These are phyloP conservation scores for Aspergillus fijiensis DNA, from an alignment of 2,329 filamentous ascomycete genomes.

Conservation along the genomic window DNA sequence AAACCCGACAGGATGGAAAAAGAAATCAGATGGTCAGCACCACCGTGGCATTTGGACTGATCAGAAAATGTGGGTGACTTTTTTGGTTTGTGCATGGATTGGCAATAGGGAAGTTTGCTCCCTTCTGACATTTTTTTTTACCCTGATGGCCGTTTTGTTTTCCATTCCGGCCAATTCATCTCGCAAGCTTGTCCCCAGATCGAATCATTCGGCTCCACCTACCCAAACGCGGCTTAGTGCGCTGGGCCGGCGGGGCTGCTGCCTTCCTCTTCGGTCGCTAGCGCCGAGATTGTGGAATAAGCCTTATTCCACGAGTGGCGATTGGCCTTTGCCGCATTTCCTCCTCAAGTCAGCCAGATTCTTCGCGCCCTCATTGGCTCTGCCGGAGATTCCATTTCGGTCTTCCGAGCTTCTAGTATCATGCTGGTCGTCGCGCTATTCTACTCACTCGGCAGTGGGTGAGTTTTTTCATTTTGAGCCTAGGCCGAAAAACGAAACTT, in stretches of 20 bases:
- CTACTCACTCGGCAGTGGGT: not conserved
- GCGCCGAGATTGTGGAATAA: constrained; percentile 27
- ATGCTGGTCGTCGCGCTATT: not conserved
- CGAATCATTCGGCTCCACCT: constrained; percentile 29
- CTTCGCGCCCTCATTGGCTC: constrained; percentile 15
- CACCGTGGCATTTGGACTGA: not conserved
- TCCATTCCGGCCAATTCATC: not conserved
- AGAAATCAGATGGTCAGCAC: not conserved
- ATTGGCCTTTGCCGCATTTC: constrained; percentile 22
- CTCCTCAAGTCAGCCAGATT: constrained; percentile 22
- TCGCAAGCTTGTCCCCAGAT: constrained; percentile 28
- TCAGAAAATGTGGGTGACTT: not conserved
- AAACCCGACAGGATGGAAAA: not conserved
- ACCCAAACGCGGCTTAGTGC: constrained; percentile 28
- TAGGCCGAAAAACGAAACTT: not conserved
- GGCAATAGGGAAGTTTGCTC: not conserved
- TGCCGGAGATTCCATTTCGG: constrained; percentile 5
- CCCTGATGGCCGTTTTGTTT: constrained; percentile 8
- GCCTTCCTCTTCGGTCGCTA: constrained; percentile 23
- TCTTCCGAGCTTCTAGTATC: constrained; percentile 4
- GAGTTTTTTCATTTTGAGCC: not conserved
- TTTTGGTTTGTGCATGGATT: not conserved
- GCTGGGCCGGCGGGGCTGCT: constrained; percentile 19
- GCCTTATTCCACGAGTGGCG: constrained; percentile 21
- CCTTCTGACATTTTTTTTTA: constrained; percentile 9